Percentiles rank a stretch among this genome's conserved stretches.
Conservation (phyloP, 805 yeast genomes). For the Metschnikowia arizonensis region DNA sequence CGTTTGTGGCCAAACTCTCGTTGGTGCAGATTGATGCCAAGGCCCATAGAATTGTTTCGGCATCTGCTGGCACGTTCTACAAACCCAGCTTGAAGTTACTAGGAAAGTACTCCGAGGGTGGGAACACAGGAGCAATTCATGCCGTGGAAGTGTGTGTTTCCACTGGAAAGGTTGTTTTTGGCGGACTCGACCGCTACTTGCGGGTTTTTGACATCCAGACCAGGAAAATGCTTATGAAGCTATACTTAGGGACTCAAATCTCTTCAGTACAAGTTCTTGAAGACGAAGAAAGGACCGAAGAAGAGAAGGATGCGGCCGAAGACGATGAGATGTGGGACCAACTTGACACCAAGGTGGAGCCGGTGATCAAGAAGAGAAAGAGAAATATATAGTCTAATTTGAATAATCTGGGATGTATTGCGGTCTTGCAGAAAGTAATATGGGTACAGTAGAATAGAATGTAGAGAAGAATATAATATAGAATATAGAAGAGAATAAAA, state of each 20-base stretch:
- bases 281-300: conserved; percentile 31
- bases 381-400: conserved; percentile 12
- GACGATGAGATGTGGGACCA: conserved; percentile 38
- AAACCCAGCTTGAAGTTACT: conserved; percentile 48
- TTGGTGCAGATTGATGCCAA: conserved; percentile 32
- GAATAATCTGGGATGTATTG: no score
- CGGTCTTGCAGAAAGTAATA: no score
- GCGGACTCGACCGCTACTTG: conserved; percentile 84
- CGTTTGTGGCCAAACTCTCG: conserved; percentile 54
- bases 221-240: conserved; percentile 62
- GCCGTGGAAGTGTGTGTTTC: conserved; percentile 47
- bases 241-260: conserved; percentile 72
- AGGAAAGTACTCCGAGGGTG: conserved; percentile 56
- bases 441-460: no score
- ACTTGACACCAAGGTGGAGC: conserved; percentile 29
- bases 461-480: no score
- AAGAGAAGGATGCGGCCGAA: conserved; percentile 23
- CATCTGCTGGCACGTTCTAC: conserved; percentile 44
- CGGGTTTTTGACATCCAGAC: conserved; percentile 65
- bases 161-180: conserved; percentile 56
- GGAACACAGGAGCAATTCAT: conserved; percentile 68
- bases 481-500: no score
- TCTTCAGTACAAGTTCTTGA: conserved; percentile 49
- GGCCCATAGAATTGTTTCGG: conserved; percentile 36
- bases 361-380: conserved; percentile 31